These are phyloP conservation scores for Platismatia glauca DNA, from an alignment of 495 filamentous ascomycete genomes.

Conservation along the genomic window DNA sequence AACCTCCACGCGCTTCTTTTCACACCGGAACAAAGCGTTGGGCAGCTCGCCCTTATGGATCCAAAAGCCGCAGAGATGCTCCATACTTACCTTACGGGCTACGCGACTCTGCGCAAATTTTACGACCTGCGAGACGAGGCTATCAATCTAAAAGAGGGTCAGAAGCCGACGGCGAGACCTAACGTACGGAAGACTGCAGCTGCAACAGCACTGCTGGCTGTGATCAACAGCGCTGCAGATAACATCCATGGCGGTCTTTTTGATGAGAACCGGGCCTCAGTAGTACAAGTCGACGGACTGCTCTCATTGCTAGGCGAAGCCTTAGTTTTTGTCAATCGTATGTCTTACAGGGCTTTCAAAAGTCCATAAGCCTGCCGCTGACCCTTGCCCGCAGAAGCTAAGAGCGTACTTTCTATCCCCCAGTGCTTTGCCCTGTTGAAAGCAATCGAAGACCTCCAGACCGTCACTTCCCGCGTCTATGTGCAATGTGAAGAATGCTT, in stretches of 20 bases:
- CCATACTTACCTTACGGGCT: slow-evolving; percentile 77
- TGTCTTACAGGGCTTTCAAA: slow-evolving; percentile 21
- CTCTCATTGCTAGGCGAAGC: slow-evolving; percentile 79
- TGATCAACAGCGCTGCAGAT: slow-evolving; percentile 74
- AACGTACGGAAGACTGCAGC: slow-evolving; percentile 55
- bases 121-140: slow-evolving; percentile 75
- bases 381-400: slow-evolving; percentile 29
- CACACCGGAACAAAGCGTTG: slow-evolving; percentile 56
- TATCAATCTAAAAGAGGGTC: slow-evolving; percentile 31
- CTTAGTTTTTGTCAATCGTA: slow-evolving; percentile 60
- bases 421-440: slow-evolving; percentile 70
- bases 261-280: slow-evolving; percentile 65
- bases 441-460: slow-evolving; percentile 73
- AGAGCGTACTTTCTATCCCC: slow-evolving; percentile 44
- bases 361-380: not conserved
- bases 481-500: slow-evolving; percentile 63
- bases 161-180: slow-evolving; percentile 37
- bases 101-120: slow-evolving; percentile 77
- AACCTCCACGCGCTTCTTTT: slow-evolving; percentile 55
- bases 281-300: slow-evolving; percentile 77
- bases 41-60: slow-evolving; percentile 55
- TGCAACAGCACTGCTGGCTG: slow-evolving; percentile 60
- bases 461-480: slow-evolving; percentile 61
- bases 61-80: slow-evolving; percentile 70
- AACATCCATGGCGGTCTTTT: slow-evolving; percentile 83